phyloP scores from a whole-genome alignment of 768 basidiomycete species.

The Agaricus sinodeliciosus region DNA sequence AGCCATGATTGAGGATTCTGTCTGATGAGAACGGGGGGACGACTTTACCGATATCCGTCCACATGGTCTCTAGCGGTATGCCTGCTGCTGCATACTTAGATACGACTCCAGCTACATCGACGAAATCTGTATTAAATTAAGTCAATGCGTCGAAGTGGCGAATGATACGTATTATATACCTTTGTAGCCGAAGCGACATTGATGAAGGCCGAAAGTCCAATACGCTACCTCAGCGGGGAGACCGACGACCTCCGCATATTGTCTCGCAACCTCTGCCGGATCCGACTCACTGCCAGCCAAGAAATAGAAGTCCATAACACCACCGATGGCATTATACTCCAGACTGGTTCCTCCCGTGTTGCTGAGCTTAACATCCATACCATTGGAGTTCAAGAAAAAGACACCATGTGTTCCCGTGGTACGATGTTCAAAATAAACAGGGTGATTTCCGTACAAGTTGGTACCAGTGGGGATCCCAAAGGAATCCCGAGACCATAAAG shows the following conservation, averaged over 20 bases:
- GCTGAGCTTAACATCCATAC: constrained; percentile 71
- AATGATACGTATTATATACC: constrained; percentile 26
- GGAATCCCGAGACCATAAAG: constrained; percentile 63
- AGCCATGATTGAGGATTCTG: too few relatives aligned
- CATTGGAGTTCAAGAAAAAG: constrained; percentile 62
- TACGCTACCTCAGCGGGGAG: constrained; percentile 67
- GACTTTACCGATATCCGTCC: constrained; percentile 64
- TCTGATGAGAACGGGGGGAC: not conserved
- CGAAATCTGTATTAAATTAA: constrained; percentile 35
- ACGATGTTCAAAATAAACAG: constrained; percentile 68
- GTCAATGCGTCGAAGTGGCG: not conserved
- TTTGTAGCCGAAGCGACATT: constrained; percentile 65
- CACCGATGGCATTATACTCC: constrained; percentile 76
- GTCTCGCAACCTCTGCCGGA: constrained; percentile 51
- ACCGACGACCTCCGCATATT: constrained; percentile 66
- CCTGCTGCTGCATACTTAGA: constrained; percentile 50
- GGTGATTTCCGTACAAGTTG: constrained; percentile 70
- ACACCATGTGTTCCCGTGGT: constrained; percentile 63
- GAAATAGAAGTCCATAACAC: constrained; percentile 75
- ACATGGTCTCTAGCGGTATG: constrained; percentile 74
- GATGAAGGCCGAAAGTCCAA: constrained; percentile 70
- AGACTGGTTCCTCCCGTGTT: constrained; percentile 34
- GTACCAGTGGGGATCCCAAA: constrained; percentile 49
- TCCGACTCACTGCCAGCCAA: constrained; percentile 57
- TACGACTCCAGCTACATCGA: constrained; percentile 58